Evolutionary conservation across 495 filamentous ascomycete species (phyloP).

Genomic region (Cercophora newfieldiana): DNA sequence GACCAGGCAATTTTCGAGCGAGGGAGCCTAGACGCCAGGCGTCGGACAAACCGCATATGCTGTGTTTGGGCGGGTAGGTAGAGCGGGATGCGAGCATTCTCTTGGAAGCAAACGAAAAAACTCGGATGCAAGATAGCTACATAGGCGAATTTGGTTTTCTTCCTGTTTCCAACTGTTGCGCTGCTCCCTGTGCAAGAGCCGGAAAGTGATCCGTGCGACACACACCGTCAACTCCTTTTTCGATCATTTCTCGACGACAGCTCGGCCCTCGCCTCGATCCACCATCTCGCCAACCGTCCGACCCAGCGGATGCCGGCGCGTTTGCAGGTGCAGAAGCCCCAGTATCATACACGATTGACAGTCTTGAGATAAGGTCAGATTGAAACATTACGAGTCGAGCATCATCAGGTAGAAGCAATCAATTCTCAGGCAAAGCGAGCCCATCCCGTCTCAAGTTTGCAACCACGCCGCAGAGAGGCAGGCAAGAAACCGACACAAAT

Average conservation of each 20-base stretch:
- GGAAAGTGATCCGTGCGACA: not conserved
- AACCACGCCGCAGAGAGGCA: not conserved
- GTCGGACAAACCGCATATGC: not conserved
- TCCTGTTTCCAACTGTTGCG: not conserved
- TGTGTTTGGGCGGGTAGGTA: not conserved
- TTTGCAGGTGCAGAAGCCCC: not conserved
- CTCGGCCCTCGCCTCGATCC: not conserved
- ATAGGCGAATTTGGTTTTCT: too few relatives aligned
- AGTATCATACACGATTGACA: not conserved
- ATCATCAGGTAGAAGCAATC: not conserved
- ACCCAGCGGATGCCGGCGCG: not conserved
- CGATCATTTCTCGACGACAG: not conserved
- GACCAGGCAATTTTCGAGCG: not conserved
- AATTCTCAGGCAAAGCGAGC: not conserved
- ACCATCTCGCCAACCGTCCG: not conserved
- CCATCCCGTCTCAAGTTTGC: slow-evolving; percentile 2
- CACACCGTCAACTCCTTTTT: not conserved
- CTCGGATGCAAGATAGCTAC: too few relatives aligned
- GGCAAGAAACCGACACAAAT: not conserved
- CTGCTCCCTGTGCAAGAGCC: not conserved
- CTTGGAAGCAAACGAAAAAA: not conserved
- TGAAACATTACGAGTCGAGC: not conserved
- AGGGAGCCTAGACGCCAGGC: not conserved
- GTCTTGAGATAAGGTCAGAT: not conserved
- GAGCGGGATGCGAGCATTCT: not conserved